A percentile compares a stretch with the other conserved stretches of the same genome.
Evolutionary conservation across 768 basidiomycete species (phyloP).

Genomic region (Nidula microcarpa): DNA sequence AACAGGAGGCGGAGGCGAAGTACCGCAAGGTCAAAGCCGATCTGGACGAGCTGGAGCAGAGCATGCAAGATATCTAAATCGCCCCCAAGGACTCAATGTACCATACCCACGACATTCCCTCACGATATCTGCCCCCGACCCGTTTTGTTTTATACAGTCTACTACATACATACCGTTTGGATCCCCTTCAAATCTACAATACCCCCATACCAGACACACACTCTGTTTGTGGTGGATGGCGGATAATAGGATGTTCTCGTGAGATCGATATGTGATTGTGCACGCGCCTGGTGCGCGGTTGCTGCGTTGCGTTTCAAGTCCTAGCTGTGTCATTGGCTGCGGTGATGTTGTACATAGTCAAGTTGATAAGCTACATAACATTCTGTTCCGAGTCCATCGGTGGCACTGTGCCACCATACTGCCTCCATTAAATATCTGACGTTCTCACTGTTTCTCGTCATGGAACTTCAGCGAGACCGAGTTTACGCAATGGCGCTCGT

Average conservation of each 20-base stretch:
- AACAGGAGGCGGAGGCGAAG: conserved; percentile 70
- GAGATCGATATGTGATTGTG: not conserved
- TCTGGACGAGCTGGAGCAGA: conserved; percentile 75
- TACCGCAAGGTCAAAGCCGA: conserved; percentile 74
- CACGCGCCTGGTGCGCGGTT: no score
- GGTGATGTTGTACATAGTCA: no score
- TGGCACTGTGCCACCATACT: no score
- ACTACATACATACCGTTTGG: not conserved
- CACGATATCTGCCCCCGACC: not conserved
- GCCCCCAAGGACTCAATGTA: not conserved
- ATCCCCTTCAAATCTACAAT: conserved; percentile 8
- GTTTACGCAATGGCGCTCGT: conserved; percentile 90
- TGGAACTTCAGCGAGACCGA: conserved; percentile 81
- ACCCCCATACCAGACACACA: conserved; percentile 1
- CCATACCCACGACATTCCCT: not conserved
- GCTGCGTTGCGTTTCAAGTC: no score
- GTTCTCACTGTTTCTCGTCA: conserved; percentile 31
- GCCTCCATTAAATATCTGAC: no score
- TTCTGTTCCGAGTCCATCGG: no score
- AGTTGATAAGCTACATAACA: no score
- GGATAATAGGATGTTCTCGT: conserved; percentile 7
- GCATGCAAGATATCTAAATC: conserved; percentile 68
- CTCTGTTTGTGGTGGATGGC: conserved; percentile 5
- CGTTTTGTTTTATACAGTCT: not conserved
- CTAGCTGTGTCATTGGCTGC: no score